Evolutionary conservation across 1,284 basidiomycete species (phyloP).

Genomic region (Neonothopanus nambi): DNA sequence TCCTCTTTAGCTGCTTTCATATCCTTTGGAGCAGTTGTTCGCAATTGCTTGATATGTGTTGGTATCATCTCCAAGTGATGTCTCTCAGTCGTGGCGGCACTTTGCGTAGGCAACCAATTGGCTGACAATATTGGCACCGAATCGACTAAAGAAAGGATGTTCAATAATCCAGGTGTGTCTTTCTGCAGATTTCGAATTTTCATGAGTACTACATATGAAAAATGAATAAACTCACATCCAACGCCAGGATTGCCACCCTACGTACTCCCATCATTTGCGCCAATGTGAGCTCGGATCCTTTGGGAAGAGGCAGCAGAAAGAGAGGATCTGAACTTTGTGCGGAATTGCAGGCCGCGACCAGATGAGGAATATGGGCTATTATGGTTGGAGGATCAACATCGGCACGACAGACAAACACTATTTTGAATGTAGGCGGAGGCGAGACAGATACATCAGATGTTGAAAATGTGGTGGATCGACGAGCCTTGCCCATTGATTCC

Average conservation of each 20-base stretch:
- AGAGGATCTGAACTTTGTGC: conserved; percentile 32
- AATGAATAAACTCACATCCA: conserved; percentile 42
- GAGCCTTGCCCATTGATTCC: conserved; percentile 55
- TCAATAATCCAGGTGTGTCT: conserved; percentile 37
- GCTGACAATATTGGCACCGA: conserved; percentile 55
- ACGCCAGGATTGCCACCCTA: conserved; percentile 67
- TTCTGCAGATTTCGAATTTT: conserved; percentile 29
- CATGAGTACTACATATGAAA: conserved; percentile 4
- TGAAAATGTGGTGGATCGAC: conserved; percentile 24
- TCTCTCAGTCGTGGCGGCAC: conserved; percentile 14
- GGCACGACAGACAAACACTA: conserved; percentile 68
- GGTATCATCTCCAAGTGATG: conserved; percentile 47
- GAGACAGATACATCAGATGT: conserved; percentile 2
- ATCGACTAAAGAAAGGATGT: conserved; percentile 42
- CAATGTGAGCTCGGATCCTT: conserved; percentile 66
- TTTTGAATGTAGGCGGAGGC: conserved; percentile 29
- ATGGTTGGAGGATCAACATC: conserved; percentile 75
- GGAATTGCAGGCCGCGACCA: conserved; percentile 77
- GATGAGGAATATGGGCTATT: conserved; percentile 69
- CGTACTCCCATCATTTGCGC: conserved; percentile 67
- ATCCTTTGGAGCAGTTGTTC: conserved; percentile 78
- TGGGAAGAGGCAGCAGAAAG: conserved; percentile 71
- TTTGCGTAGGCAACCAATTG: conserved; percentile 53
- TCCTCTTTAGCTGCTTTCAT: conserved; percentile 70
- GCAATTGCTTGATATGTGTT: conserved; percentile 85